A percentile compares a stretch with the other conserved stretches of the same genome.
Conservation (phyloP, 768 basidiomycete genomes). For the Boletus speciosus region DNA sequence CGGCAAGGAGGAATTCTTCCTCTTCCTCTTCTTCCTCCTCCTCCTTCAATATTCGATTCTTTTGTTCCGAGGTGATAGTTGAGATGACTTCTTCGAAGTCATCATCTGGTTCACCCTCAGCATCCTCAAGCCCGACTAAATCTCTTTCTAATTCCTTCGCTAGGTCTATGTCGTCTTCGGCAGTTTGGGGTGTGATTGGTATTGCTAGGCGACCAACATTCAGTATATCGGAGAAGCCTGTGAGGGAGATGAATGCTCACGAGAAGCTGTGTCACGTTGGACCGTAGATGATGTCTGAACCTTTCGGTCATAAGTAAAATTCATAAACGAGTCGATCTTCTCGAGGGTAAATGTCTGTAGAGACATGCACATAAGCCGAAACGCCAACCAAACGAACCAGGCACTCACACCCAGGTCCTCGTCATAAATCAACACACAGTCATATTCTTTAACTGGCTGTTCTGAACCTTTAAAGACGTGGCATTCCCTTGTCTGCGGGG, state of each 20-base stretch:
- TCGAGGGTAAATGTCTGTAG: constrained; percentile 66
- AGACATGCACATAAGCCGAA: constrained; percentile 7
- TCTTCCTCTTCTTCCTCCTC: constrained; percentile 31
- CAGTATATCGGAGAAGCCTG: not conserved
- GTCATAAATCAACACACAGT: constrained; percentile 80
- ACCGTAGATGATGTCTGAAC: constrained; percentile 22
- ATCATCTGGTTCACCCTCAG: constrained; percentile 41
- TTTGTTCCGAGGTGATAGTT: constrained; percentile 20
- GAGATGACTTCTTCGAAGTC: constrained; percentile 43
- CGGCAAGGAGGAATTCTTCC: constrained; percentile 30
- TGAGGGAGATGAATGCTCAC: constrained; percentile 14
- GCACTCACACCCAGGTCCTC: constrained; percentile 62
- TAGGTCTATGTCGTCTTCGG: constrained; percentile 28
- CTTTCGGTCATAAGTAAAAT: constrained; percentile 52
- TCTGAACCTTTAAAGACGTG: constrained; percentile 59
- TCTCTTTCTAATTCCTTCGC: constrained; percentile 29
- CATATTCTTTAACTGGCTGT: constrained; percentile 58
- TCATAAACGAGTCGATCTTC: constrained; percentile 65
- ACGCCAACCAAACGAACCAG: not conserved
- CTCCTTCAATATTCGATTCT: constrained; percentile 32
- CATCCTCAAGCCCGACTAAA: constrained; percentile 31
- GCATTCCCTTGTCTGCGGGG: constrained; percentile 46
- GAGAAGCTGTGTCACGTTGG: constrained; percentile 16
- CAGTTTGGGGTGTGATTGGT: constrained; percentile 19
- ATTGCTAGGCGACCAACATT: constrained; percentile 14